Evolutionary conservation across 73 alveolate species (phyloP).

Genomic region (Blepharisma japonicum): DNA sequence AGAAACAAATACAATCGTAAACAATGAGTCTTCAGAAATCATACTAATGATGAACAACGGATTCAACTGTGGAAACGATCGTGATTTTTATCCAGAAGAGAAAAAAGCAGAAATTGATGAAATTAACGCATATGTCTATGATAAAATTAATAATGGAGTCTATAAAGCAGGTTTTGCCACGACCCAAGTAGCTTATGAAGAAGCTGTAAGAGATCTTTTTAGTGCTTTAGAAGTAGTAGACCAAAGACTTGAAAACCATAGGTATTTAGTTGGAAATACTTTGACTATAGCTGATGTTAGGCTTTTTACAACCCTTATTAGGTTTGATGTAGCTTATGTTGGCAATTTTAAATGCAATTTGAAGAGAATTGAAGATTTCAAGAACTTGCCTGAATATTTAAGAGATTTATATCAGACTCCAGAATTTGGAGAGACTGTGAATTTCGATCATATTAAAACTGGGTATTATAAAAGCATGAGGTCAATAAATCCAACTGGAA

Average conservation of each 20-base stretch:
- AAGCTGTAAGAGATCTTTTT: slow-evolving; percentile 41
- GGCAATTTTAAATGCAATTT: slow-evolving; percentile 57
- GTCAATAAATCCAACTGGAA: slow-evolving; percentile 39
- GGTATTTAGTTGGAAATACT: slow-evolving; percentile 26
- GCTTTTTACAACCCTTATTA: slow-evolving; percentile 49
- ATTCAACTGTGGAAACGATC: background rate
- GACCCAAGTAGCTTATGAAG: slow-evolving; percentile 53
- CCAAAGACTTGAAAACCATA: slow-evolving; percentile 25
- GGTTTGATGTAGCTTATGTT: slow-evolving; percentile 58
- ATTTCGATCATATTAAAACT: slow-evolving; percentile 53
- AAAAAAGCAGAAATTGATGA: slow-evolving; percentile 32
- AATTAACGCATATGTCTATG: slow-evolving; percentile 52
- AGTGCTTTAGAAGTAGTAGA: slow-evolving; percentile 43
- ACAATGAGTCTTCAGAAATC: slow-evolving; percentile 39
- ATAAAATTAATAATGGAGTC: slow-evolving; percentile 55
- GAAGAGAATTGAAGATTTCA: slow-evolving; percentile 50
- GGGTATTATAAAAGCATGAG: slow-evolving; percentile 52
- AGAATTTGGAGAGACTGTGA: slow-evolving; percentile 35
- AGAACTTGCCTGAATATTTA: slow-evolving; percentile 41
- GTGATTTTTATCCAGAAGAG: slow-evolving; percentile 35
- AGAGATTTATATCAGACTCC: slow-evolving; percentile 35
- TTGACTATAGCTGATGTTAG: slow-evolving; percentile 36
- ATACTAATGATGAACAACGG: slow-evolving; percentile 36
- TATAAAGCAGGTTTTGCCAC: slow-evolving; percentile 54
- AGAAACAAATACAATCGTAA: slow-evolving; percentile 38